Percentiles rank a stretch among this genome's conserved stretches.
Evolutionary conservation across 2,329 filamentous ascomycete species (phyloP).

Genomic region (Fusarium beomiforme): DNA sequence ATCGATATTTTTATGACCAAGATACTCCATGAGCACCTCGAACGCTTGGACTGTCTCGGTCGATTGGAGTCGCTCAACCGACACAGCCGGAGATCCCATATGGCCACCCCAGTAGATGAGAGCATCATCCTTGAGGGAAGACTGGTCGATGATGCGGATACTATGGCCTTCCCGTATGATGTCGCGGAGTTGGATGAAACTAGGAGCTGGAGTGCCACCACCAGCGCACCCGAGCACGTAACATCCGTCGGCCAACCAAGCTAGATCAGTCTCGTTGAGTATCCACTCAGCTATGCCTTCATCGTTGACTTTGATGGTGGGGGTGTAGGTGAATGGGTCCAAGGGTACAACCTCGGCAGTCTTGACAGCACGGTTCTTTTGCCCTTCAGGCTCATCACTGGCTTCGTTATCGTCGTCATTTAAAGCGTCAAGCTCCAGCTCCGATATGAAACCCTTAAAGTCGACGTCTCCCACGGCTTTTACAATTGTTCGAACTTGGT

Average conservation of each 20-base stretch:
- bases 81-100: constrained; percentile 26
- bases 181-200: not conserved
- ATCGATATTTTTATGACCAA: not conserved
- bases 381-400: not conserved
- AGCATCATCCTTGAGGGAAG: not conserved
- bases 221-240: not conserved
- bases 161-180: not conserved
- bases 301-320: not conserved
- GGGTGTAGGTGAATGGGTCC: not conserved
- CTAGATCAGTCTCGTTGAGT: not conserved
- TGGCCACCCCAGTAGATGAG: not conserved
- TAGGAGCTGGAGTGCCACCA: not conserved
- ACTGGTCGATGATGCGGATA: not conserved
- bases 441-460: not conserved
- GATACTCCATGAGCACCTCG: not conserved
- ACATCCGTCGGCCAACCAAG: not conserved
- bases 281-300: not conserved
- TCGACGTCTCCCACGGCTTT: not conserved
- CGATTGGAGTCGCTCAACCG: constrained; percentile 3
- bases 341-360: fast-evolving
- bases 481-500: not conserved
- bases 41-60: constrained; percentile 19
- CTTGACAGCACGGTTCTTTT: not conserved
- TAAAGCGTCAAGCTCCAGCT: not conserved
- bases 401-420: not conserved